A percentile compares a stretch with the other conserved stretches of the same genome.
Evolutionary conservation across 805 yeast genomes (phyloP).

Genomic region (Scheffersomyces lignosus): DNA sequence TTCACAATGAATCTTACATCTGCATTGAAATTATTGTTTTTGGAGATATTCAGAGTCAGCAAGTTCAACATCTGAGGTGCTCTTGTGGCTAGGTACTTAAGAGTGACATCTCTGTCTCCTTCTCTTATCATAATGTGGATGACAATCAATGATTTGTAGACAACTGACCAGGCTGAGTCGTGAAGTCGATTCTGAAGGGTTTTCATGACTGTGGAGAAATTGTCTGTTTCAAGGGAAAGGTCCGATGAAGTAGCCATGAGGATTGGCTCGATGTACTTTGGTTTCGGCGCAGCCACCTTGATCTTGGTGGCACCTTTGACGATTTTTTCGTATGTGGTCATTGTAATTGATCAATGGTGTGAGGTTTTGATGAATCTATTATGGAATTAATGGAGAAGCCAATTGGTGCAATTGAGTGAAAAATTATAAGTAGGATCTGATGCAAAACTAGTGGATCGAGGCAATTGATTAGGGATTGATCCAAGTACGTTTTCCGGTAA

Average conservation of each 20-base stretch:
- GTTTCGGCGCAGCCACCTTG: slow-evolving; percentile 94
- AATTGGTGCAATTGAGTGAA: no score
- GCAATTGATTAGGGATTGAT: no score
- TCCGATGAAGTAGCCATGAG: slow-evolving; percentile 64
- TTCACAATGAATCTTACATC: slow-evolving; percentile 60
- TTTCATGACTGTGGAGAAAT: slow-evolving; percentile 69
- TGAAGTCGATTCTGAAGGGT: slow-evolving; percentile 61
- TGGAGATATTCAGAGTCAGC: slow-evolving; percentile 37
- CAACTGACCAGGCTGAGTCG: slow-evolving; percentile 89
- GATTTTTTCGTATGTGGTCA: slow-evolving; percentile 71
- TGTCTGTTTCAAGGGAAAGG: slow-evolving; percentile 40
- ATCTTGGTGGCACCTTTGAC: slow-evolving; percentile 60
- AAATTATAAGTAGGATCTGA: no score
- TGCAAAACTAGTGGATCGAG: no score
- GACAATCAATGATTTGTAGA: slow-evolving; percentile 81
- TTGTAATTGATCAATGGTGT: slow-evolving; percentile 20
- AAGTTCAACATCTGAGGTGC: slow-evolving; percentile 51
- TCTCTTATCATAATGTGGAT: slow-evolving; percentile 90
- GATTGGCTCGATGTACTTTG: slow-evolving; percentile 93
- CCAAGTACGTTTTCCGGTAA: no score
- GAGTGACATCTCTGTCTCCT: slow-evolving; percentile 77
- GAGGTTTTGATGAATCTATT: no score
- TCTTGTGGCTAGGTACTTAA: slow-evolving; percentile 54
- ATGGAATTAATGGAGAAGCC: no score
- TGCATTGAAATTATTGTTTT: slow-evolving; percentile 33